Conservation (phyloP, 352 stramenopile species). For the Globisporangium nodosum region DNA sequence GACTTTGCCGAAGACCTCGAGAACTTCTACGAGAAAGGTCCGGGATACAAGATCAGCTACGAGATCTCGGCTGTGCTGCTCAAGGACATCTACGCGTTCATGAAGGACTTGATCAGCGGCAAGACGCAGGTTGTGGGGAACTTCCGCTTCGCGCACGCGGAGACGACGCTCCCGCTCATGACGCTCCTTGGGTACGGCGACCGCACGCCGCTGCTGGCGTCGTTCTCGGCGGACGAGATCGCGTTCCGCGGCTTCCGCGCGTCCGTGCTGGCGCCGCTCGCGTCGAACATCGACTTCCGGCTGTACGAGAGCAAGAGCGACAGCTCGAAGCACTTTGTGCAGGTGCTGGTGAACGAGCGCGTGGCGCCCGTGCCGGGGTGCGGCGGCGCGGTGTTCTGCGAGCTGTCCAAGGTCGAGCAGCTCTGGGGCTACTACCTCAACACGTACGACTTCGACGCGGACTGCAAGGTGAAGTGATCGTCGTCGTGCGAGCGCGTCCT, state of each 20-base stretch:
- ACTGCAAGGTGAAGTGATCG: slow-evolving; percentile 17
- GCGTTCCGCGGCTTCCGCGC: slow-evolving; percentile 28
- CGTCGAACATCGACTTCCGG: slow-evolving; percentile 44
- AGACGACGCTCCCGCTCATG: slow-evolving; percentile 68
- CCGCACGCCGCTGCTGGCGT: slow-evolving; percentile 20
- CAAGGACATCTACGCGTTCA: slow-evolving; percentile 27
- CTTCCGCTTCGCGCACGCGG: slow-evolving; percentile 59
- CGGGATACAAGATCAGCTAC: slow-evolving; percentile 45
- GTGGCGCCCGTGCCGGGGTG: slow-evolving; percentile 32
- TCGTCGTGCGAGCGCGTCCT: too few relatives aligned
- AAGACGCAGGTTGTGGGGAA: slow-evolving; percentile 17
- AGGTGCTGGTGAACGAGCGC: slow-evolving; percentile 43
- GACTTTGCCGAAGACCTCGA: slow-evolving; percentile 45
- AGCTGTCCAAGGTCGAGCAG: slow-evolving; percentile 33
- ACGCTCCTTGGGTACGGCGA: slow-evolving; percentile 46
- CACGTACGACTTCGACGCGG: slow-evolving; percentile 28
- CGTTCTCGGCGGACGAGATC: slow-evolving; percentile 24
- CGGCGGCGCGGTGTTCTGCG: slow-evolving; percentile 27
- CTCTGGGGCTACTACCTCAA: slow-evolving; percentile 56
- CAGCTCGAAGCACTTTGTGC: slow-evolving; percentile 21
- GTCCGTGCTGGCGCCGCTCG: slow-evolving; percentile 36
- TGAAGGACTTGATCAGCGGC: slow-evolving; percentile 13
- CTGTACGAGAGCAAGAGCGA: slow-evolving; percentile 22
- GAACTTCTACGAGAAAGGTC: slow-evolving; percentile 42
- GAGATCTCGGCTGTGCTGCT: slow-evolving; percentile 42